phyloP scores from a whole-genome alignment of 2,329 filamentous ascomycete genomes.

The Monilinia polystroma region DNA sequence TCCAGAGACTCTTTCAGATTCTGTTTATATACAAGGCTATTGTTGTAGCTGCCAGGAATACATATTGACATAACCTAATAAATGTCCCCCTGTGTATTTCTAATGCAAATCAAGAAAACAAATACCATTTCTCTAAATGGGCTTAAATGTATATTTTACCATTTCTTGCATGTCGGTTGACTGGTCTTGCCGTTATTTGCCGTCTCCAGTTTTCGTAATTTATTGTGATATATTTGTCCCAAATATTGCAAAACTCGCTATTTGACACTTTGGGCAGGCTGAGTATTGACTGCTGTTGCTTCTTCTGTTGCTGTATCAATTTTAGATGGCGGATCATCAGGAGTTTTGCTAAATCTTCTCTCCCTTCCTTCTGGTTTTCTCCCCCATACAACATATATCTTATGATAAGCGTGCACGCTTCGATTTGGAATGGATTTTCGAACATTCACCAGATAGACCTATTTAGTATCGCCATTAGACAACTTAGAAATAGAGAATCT shows the following conservation, averaged over 20 bases:
- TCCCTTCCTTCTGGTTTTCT: constrained; percentile 29
- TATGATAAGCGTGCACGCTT: constrained; percentile 37
- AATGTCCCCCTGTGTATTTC: no score
- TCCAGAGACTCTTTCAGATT: no score
- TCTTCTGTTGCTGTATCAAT: no score
- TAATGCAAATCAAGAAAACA: no score
- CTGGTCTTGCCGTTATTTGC: background rate
- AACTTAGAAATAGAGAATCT: no score
- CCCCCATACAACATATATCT: constrained; percentile 37
- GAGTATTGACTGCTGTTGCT: no score
- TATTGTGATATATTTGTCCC: no score
- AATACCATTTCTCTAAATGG: no score
- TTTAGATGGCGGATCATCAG: background rate
- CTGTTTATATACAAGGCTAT: no score
- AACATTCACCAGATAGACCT: constrained; percentile 37
- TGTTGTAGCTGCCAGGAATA: no score
- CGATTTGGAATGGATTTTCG: constrained; percentile 34
- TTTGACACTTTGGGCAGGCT: background rate
- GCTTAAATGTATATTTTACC: background rate
- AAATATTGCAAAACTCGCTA: background rate
- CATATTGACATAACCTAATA: no score
- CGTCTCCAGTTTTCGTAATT: background rate
- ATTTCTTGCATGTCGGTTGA: background rate
- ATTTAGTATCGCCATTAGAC: background rate
- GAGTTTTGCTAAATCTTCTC: background rate